These are phyloP conservation scores for Cladosporium cucumerinum DNA, from an alignment of 2,329 filamentous ascomycete genomes.

Conservation along the genomic window DNA sequence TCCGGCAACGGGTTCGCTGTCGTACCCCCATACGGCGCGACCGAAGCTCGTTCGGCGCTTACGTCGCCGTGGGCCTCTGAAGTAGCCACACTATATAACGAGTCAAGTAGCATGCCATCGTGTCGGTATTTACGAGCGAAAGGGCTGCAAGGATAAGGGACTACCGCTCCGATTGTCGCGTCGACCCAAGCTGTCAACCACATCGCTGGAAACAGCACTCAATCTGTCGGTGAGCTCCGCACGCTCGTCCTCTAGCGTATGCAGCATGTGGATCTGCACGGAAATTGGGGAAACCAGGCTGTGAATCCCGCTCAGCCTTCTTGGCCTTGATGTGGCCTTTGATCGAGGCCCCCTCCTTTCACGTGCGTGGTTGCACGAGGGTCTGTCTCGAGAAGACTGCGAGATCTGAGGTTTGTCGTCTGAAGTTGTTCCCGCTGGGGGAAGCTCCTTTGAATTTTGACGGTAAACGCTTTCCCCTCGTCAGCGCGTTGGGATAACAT, in stretches of 20 bases:
- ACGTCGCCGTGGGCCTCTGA: neutral
- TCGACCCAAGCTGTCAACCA: neutral
- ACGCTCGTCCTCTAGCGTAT: neutral
- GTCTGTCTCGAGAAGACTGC: neutral
- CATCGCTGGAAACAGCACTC: neutral
- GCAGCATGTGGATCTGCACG: neutral
- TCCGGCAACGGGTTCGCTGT: neutral
- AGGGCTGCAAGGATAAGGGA: neutral
- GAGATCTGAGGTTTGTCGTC: neutral
- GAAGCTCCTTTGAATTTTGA: neutral
- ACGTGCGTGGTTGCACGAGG: neutral
- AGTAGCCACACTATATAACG: neutral
- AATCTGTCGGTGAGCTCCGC: neutral
- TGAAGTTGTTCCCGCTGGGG: neutral
- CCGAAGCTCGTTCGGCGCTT: neutral
- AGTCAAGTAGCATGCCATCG: neutral
- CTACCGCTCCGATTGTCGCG: neutral
- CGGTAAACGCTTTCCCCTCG: slow-evolving; percentile 1
- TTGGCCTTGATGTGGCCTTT: neutral
- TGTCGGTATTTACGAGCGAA: neutral
- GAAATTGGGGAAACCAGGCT: neutral
- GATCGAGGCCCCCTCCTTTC: neutral
- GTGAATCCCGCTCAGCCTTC: neutral
- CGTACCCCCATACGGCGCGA: neutral
- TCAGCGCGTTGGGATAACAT: neutral